Conservation (phyloP, 192 early-diverging fungal genomes). For the Coemansia sp. region DNA sequence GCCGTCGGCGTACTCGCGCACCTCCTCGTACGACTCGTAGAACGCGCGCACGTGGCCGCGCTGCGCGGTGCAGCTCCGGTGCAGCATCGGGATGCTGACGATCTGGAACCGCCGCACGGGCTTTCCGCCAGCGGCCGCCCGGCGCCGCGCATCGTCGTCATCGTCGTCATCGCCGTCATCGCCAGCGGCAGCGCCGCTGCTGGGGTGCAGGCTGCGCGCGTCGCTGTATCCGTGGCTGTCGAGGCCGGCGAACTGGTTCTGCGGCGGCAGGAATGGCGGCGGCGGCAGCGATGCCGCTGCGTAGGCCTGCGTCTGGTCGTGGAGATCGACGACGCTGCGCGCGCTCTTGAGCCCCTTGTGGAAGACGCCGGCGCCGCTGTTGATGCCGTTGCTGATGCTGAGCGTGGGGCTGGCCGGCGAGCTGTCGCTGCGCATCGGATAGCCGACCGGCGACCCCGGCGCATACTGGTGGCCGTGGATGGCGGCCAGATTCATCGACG, state of each 20-base stretch:
- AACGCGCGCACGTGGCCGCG: slow-evolving; percentile 37
- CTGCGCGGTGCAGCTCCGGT: slow-evolving; percentile 25
- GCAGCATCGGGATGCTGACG: slow-evolving; percentile 28
- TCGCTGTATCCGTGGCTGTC: slow-evolving; percentile 3
- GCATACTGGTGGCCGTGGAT: not conserved
- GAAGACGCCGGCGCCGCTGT: not conserved
- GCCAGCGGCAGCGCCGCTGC: too few relatives aligned
- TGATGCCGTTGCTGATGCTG: not conserved
- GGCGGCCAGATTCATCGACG: slow-evolving; percentile 6
- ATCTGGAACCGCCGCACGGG: slow-evolving; percentile 38
- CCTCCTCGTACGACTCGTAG: slow-evolving; percentile 47
- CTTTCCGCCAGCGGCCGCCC: not conserved
- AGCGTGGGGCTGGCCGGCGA: slow-evolving; percentile 7
- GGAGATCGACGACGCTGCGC: slow-evolving; percentile 17
- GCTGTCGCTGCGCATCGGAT: not conserved
- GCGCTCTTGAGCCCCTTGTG: slow-evolving; percentile 13
- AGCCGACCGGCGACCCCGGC: slow-evolving; percentile 6
- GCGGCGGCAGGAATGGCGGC: slow-evolving; percentile 4
- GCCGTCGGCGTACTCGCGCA: slow-evolving; percentile 37
- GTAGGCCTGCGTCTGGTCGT: slow-evolving; percentile 9
- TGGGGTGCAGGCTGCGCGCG: not conserved
- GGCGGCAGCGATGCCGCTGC: not conserved
- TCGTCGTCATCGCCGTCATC: not conserved
- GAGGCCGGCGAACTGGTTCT: slow-evolving; percentile 21
- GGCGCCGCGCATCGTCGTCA: not conserved